phyloP scores from a whole-genome alignment of 768 basidiomycete species.

The Mycena indigotica region DNA sequence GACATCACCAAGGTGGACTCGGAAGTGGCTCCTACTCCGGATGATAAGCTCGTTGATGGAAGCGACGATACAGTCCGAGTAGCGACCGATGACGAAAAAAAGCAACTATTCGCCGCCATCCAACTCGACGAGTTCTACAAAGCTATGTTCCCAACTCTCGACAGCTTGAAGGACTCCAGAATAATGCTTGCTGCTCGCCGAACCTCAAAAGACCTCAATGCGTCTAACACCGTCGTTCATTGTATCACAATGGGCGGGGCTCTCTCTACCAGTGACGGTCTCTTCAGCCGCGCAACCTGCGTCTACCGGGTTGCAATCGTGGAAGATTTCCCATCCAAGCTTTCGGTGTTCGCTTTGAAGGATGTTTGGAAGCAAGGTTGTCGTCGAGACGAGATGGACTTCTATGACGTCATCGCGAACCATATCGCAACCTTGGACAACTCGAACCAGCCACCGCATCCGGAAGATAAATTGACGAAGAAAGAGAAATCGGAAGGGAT shows the following conservation, averaged over 20 bases:
- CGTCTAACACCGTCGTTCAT: not conserved
- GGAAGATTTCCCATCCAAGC: not conserved
- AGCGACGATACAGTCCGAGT: not conserved
- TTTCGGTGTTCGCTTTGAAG: constrained; percentile 6
- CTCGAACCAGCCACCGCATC: not conserved
- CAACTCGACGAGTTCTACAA: not conserved
- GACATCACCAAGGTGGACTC: not conserved
- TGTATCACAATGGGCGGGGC: constrained; percentile 4
- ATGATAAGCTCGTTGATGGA: not conserved
- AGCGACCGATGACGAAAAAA: not conserved
- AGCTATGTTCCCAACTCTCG: too few relatives aligned
- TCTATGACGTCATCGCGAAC: constrained; percentile 1
- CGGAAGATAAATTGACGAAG: not conserved
- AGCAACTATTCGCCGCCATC: not conserved
- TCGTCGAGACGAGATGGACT: constrained; percentile 8
- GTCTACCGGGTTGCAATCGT: constrained; percentile 4
- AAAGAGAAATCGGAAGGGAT: not conserved
- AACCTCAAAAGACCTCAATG: not conserved
- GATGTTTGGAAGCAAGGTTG: constrained; percentile 3
- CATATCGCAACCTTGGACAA: not conserved
- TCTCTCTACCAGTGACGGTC: constrained; percentile 1
- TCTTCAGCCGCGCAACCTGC: constrained; percentile 11
- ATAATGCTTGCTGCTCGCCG: not conserved
- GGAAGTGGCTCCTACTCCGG: not conserved
- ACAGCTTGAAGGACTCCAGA: not conserved